Base-by-base conservation (phyloP, 768 basidiomycete species). In the Cystobasidiopsis lactophilus region DNA sequence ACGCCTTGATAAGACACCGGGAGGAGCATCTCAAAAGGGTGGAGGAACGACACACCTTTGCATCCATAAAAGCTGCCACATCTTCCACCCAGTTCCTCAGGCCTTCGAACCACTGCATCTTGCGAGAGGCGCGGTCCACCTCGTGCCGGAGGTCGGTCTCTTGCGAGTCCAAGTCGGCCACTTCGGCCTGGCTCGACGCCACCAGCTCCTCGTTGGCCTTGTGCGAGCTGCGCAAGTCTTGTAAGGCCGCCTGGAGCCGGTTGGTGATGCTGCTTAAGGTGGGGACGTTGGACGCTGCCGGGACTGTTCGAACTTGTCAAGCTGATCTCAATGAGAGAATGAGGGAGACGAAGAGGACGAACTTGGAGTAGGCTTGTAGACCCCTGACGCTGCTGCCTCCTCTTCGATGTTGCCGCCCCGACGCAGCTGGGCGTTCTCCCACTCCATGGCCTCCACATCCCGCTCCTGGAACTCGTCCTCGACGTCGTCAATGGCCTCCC, bases 1-100 rank as follows among this genome's bases (percentile, higher is more conserved):
- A 23, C 26, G 13, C 21, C 18, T 33, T 13, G 14, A 11, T n/a
- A n/a, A n/a, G n/a, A n/a, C n/a, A n/a, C n/a, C n/a, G n/a, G n/a
- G n/a, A n/a, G n/a, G n/a, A n/a, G n/a, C n/a, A n/a, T n/a, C n/a
- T n/a, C n/a, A n/a, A n/a, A n/a, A n/a, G n/a, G n/a, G n/a, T n/a
- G n/a, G n/a, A n/a, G n/a, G n/a, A n/a, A 9, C 14, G 19, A 54
- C 66, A 35, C 33, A 68, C 68, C 65, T 71, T 71, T 40, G 68
- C 69, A 46, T 71, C 69, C 50, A 71, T 54, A 55, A 71, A 71
- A 16, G 56, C 58, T 0, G 67, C 69, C 21, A 70, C 60, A 60
- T 64, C 64, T 52, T 71, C 69, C 5, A 70, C 64, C 64, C 66
- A 69, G 5, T 62, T 63, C 40, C 64, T 56, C 52, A 70, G 69